Conservation (phyloP, 1,284 basidiomycete species). For the Takashimella koratensis region DNA sequence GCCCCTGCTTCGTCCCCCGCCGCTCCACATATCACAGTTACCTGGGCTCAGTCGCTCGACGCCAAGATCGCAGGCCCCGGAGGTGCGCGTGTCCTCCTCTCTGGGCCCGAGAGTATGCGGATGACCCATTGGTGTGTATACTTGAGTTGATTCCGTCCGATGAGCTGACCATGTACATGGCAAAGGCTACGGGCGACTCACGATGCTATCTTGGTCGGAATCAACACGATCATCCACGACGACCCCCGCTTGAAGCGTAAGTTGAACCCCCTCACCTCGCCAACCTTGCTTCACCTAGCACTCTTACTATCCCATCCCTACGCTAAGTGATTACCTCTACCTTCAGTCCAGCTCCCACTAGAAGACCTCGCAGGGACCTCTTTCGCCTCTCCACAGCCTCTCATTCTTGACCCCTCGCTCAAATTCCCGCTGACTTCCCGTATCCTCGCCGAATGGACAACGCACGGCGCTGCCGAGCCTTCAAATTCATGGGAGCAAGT, state of each 20-base stretch:
- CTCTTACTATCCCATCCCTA: background rate
- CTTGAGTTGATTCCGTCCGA: background rate
- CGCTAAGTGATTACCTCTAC: no score
- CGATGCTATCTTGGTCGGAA: conserved; percentile 86
- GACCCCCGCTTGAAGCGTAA: conserved; percentile 88
- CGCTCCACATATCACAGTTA: conserved; percentile 62
- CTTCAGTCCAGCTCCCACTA: conserved; percentile 31
- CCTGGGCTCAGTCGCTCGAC: conserved; percentile 93
- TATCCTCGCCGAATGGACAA: conserved; percentile 55
- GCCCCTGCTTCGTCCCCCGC: conserved; percentile 1
- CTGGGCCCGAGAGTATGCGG: conserved; percentile 79
- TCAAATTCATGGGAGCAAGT: conserved; percentile 54
- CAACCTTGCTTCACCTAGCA: background rate
- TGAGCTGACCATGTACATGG: background rate
- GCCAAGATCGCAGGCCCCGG: conserved; percentile 79
- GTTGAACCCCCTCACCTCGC: conserved; percentile 27
- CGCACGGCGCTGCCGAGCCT: no score
- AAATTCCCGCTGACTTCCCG: conserved; percentile 67
- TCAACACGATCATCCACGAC: conserved; percentile 86
- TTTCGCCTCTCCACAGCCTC: conserved; percentile 65
- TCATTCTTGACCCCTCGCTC: conserved; percentile 76
- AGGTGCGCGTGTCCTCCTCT: conserved; percentile 74
- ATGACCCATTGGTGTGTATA: conserved; percentile 83
- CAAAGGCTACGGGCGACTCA: conserved; percentile 80
- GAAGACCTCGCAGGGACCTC: conserved; percentile 12